Conservation (phyloP, 768 basidiomycete genomes). For the Sutorius australiensis region DNA sequence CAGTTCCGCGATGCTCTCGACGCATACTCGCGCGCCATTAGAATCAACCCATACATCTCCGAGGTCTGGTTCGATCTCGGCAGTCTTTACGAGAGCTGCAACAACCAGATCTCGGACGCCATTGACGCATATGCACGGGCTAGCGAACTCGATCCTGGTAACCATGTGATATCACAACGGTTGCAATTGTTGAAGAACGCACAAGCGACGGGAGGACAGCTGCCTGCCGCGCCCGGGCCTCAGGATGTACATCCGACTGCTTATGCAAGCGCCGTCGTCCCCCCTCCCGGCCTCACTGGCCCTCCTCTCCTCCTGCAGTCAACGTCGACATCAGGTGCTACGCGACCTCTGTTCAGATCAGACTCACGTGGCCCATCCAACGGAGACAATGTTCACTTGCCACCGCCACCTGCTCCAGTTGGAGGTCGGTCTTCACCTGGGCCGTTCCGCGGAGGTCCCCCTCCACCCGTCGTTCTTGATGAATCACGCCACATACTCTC, state of each 20-base stretch:
- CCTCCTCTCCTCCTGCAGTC: constrained; percentile 64
- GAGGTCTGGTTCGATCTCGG: constrained; percentile 88
- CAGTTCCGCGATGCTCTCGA: constrained; percentile 98
- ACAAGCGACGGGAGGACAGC: constrained; percentile 65
- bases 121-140: constrained; percentile 98
- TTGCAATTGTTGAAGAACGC: constrained; percentile 75
- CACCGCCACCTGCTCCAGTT: constrained; percentile 54
- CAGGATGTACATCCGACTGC: constrained; percentile 96
- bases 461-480: constrained; percentile 76
- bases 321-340: constrained; percentile 18
- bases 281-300: constrained; percentile 64
- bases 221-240: constrained; percentile 87
- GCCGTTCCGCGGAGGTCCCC: constrained; percentile 80
- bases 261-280: constrained; percentile 75
- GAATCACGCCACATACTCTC: constrained; percentile 65
- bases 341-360: constrained; percentile 53
- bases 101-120: constrained; percentile 97
- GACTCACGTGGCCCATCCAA: constrained; percentile 59
- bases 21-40: constrained; percentile 97
- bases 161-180: constrained; percentile 77
- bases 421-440: constrained; percentile 54
- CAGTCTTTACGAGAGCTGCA: constrained; percentile 95
- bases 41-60: constrained; percentile 96
- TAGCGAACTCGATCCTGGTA: constrained; percentile 86
- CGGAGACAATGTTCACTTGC: constrained; percentile 43